phyloP scores from a whole-genome alignment of 164 flowering plant genomes.

The Sextonia rubra region DNA sequence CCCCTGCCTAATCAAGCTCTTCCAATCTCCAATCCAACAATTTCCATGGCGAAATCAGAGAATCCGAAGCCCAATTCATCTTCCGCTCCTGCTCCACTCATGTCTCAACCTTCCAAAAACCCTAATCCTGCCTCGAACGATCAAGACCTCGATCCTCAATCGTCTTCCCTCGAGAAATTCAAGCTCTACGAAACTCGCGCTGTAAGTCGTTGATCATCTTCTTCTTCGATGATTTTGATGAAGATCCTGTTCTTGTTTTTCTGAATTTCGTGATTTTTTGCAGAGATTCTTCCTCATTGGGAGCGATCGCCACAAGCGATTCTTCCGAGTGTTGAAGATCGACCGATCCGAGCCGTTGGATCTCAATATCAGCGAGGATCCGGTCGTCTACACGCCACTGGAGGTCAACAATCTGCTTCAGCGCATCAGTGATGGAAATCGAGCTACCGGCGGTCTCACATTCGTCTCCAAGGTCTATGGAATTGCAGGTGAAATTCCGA shows the following conservation, averaged over 20 bases:
- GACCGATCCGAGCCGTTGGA: constrained; percentile 94
- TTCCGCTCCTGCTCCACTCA: constrained; percentile 7
- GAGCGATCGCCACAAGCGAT: constrained; percentile 75
- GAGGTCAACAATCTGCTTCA: constrained; percentile 87
- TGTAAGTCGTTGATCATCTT: constrained; percentile 26
- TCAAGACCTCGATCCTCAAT: constrained; percentile 48
- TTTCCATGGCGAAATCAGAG: constrained; percentile 48
- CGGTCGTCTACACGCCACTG: constrained; percentile 86
- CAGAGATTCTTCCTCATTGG: constrained; percentile 93
- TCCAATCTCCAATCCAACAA: not conserved
- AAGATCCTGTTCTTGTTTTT: not conserved
- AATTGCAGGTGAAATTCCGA: constrained; percentile 61
- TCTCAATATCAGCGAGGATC: constrained; percentile 90
- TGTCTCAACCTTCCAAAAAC: constrained; percentile 24
- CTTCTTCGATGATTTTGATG: no score
- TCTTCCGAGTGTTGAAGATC: constrained; percentile 82
- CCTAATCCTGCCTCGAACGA: constrained; percentile 39
- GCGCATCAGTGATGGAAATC: constrained; percentile 87
- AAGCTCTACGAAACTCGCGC: constrained; percentile 85
- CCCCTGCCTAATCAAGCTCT: no score
- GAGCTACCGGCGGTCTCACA: constrained; percentile 82
- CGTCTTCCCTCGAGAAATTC: constrained; percentile 86
- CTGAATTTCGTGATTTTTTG: not conserved
- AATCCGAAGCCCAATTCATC: constrained; percentile 26
- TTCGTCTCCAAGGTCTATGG: constrained; percentile 79